Percentiles rank a stretch among this genome's conserved stretches.
These are phyloP conservation scores for Rubia yunnanensis DNA, from an alignment of 257 asterid species.

Conservation along the genomic window DNA sequence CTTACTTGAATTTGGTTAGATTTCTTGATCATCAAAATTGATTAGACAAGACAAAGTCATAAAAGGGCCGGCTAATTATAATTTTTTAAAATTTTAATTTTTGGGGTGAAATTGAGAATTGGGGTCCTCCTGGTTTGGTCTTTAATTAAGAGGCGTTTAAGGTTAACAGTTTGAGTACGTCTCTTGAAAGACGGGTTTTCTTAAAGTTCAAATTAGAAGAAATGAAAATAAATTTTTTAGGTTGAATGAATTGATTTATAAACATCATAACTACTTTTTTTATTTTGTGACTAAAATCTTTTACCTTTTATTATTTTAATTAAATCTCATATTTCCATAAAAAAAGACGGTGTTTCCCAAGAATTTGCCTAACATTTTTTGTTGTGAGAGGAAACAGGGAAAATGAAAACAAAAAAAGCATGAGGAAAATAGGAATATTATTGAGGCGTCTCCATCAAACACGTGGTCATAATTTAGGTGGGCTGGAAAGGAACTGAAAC, in stretches of 20 bases:
- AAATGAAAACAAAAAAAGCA: no score
- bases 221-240: neutral
- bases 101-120: neutral
- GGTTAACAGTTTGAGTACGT: conserved; percentile 13
- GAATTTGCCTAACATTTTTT: no score
- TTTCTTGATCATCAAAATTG: neutral
- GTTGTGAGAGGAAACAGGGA: no score
- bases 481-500: conserved; percentile 15
- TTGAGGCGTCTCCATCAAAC: conserved; percentile 21
- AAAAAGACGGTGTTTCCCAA: no score
- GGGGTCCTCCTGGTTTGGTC: neutral
- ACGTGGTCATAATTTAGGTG: conserved; percentile 13
- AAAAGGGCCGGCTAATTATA: neutral
- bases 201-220: no score
- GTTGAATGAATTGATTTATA: no score
- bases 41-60: neutral
- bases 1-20: neutral
- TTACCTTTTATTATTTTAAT: no score
- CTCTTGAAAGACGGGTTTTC: no score
- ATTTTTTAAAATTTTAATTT: neutral
- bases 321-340: no score
- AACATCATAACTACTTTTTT: no score
- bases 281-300: no score
- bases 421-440: conserved; percentile 20
- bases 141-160: conserved; percentile 18